Evolutionary conservation across 1,284 basidiomycete genomes (phyloP).

Genomic region (Tilletia caries): DNA sequence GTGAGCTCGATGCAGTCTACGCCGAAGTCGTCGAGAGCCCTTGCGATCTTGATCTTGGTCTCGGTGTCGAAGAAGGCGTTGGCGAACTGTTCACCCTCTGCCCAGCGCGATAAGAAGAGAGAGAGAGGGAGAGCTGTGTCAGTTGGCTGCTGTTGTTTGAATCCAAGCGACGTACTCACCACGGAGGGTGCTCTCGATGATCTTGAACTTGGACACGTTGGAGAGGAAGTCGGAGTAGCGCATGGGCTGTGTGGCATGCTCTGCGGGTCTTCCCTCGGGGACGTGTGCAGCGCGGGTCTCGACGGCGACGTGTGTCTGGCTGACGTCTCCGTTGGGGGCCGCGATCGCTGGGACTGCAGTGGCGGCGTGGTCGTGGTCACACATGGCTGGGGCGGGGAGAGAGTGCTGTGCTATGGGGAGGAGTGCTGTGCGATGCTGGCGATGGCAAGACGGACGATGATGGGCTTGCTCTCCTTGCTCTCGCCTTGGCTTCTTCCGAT

Average conservation of each 20-base stretch:
- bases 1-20: slow-evolving; percentile 99
- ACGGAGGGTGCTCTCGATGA: slow-evolving; percentile 93
- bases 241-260: slow-evolving; percentile 12
- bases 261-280: slow-evolving; percentile 16
- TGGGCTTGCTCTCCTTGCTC: too few species aligned
- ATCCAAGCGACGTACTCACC: too few species aligned
- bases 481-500: too few species aligned
- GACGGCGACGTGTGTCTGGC: slow-evolving; percentile 44
- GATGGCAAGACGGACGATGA: too few species aligned
- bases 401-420: too few species aligned
- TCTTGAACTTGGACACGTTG: slow-evolving; percentile 59
- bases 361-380: slow-evolving; percentile 31
- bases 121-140: background rate
- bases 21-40: slow-evolving; percentile 64
- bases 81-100: slow-evolving; percentile 94
- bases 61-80: slow-evolving; percentile 99
- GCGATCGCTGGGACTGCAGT: slow-evolving; percentile 38
- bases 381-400: too few species aligned
- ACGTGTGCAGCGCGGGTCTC: slow-evolving; percentile 27
- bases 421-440: too few species aligned
- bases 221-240: slow-evolving; percentile 39
- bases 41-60: slow-evolving; percentile 99
- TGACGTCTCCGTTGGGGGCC: slow-evolving; percentile 29
- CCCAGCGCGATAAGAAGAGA: background rate
- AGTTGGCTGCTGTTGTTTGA: too few species aligned